Evolutionary conservation across 208 protist genomes (phyloP), one percentile per base, ranked within the genome.

Genomic region (Leishmania guyanensis): DNA sequence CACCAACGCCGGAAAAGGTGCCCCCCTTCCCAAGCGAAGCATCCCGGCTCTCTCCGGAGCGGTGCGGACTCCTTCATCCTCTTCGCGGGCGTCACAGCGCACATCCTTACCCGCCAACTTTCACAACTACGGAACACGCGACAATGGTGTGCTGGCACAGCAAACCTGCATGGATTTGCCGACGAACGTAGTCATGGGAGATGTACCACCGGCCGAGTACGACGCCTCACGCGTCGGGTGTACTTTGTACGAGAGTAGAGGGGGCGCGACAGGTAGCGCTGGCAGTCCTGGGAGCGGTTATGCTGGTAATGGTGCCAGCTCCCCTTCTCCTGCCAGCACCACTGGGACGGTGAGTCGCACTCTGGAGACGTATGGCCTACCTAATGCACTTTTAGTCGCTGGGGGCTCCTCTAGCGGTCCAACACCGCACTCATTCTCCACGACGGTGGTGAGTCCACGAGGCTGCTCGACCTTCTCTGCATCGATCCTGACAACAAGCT

Each of bases 361-460:
- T 46, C 46, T 79, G 64, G 76, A 79, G 5, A 56, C 43, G 5
- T 79, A 79, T 71, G 76, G 62, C 3, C 46, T 79, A 10, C 76
- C 76, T 14, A 79, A 71, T 51, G 76, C 76, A 5, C 76, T 79
- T 1, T 12, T 72, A 6, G 22, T 79, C n/a, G 76, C 64, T 26
- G 58, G 60, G 20, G 46, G 36, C 43, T 79, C 76, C 26, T 79
- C 65, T 46, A 71, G 33, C 60, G 50, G 46, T 29, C 33, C 76
- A 4, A 72, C 65, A 16, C 76, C 76, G 26, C 58, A 71, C 46
- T 72, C 76, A 20, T n/a, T 29, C 14, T 72, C 76, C 20, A 72
- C 65, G 48, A 39, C 62, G n/a, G n/a, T 62, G 46, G 76, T 46
- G 60, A 79, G 76, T 39, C 76, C 76, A 0, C 50, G 29, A 39